A percentile compares a stretch with the other conserved stretches of the same genome.
Evolutionary conservation across 1,284 basidiomycete genomes (phyloP).

Genomic region (Ganoderma lucidum): DNA sequence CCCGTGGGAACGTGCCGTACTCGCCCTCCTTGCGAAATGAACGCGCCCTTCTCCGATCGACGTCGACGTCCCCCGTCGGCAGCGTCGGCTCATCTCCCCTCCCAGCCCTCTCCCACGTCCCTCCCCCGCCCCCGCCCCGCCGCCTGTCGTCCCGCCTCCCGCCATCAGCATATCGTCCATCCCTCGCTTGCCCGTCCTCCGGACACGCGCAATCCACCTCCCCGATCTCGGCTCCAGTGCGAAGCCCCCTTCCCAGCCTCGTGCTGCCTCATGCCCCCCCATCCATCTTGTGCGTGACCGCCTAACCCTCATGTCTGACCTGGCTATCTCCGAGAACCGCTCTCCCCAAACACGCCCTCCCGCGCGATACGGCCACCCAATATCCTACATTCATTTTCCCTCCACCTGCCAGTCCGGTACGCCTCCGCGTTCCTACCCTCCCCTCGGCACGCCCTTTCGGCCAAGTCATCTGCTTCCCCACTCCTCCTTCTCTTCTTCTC

Average conservation of each 20-base stretch:
- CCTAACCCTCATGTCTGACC: background rate
- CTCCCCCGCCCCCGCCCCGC: slow-evolving; percentile 3
- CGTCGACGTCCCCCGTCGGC: background rate
- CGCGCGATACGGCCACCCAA: background rate
- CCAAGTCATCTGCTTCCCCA: slow-evolving; percentile 4
- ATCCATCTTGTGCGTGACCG: slow-evolving; percentile 16
- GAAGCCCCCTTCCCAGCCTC: slow-evolving; percentile 8
- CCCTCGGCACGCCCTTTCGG: slow-evolving; percentile 3
- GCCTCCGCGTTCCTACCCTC: slow-evolving; percentile 4
- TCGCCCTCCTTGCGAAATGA: slow-evolving; percentile 2
- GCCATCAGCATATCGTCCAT: background rate
- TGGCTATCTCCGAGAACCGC: slow-evolving; percentile 15
- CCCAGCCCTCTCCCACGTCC: slow-evolving; percentile 4
- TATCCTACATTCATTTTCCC: slow-evolving; percentile 4
- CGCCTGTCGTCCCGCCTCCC: background rate
- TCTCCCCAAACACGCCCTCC: slow-evolving; percentile 8
- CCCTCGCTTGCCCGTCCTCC: background rate
- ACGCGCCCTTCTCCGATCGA: slow-evolving; percentile 6
- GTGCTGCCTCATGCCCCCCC: slow-evolving; percentile 17
- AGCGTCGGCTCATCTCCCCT: background rate
- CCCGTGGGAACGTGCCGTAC: background rate
- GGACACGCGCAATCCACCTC: background rate
- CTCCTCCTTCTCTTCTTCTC: slow-evolving; percentile 1
- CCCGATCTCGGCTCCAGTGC: background rate
- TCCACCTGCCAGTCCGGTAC: slow-evolving; percentile 7